These are phyloP conservation scores for Pisolithus tinctorius DNA, from an alignment of 768 basidiomycete species.

Conservation along the genomic window DNA sequence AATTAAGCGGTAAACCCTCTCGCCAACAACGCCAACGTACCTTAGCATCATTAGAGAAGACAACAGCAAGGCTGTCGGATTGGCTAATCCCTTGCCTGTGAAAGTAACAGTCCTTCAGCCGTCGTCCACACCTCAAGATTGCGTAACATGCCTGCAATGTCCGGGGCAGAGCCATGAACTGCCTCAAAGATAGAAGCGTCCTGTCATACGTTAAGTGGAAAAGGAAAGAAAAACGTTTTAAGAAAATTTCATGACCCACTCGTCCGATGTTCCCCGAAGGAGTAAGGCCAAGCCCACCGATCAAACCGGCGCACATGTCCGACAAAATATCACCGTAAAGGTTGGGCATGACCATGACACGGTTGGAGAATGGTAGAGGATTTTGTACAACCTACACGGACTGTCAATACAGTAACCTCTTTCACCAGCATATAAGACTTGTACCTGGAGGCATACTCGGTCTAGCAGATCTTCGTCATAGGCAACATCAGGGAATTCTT, in stretches of 20 bases:
- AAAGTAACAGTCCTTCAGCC: slow-evolving; percentile 6
- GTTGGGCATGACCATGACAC: slow-evolving; percentile 99
- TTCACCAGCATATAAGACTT: slow-evolving; percentile 7
- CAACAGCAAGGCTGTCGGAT: slow-evolving; percentile 96
- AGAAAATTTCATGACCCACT: slow-evolving; percentile 36
- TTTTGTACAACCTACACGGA: slow-evolving; percentile 80
- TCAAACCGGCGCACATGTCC: slow-evolving; percentile 97
- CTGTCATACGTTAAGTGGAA: slow-evolving; percentile 31
- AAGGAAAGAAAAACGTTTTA: slow-evolving; percentile 11
- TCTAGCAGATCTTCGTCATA: slow-evolving; percentile 98
- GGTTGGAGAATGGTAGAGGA: slow-evolving; percentile 87
- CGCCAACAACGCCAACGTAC: slow-evolving; percentile 35
- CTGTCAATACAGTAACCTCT: background rate
- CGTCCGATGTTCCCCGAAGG: slow-evolving; percentile 97
- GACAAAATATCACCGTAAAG: slow-evolving; percentile 93
- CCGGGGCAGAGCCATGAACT: slow-evolving; percentile 98
- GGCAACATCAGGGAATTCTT: slow-evolving; percentile 86
- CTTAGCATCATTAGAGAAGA: slow-evolving; percentile 98
- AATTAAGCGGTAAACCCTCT: slow-evolving; percentile 11
- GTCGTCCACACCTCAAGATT: background rate
- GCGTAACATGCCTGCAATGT: slow-evolving; percentile 74
- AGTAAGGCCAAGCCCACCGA: slow-evolving; percentile 94
- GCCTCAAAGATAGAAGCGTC: slow-evolving; percentile 99
- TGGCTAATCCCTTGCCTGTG: slow-evolving; percentile 84
- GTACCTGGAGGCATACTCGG: slow-evolving; percentile 87